Percentiles rank a stretch among this genome's conserved stretches.
Evolutionary conservation across 257 asterid species (phyloP).

Genomic region (Lycium ferocissimum): DNA sequence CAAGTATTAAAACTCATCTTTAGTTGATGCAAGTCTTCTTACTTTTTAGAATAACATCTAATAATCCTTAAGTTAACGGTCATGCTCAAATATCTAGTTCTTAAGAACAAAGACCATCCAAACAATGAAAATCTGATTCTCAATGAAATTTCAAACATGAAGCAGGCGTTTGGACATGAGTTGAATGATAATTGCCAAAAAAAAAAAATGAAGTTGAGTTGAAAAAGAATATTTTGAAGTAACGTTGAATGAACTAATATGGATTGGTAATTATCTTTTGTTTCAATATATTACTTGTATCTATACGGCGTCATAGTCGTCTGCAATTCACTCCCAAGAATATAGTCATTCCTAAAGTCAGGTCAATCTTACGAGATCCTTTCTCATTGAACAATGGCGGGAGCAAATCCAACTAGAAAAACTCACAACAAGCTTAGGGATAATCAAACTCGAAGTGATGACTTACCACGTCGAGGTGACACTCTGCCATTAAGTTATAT

Average conservation of each 20-base stretch:
- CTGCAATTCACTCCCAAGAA: background rate
- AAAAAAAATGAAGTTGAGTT: too few relatives aligned
- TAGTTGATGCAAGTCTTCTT: background rate
- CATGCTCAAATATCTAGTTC: too few relatives aligned
- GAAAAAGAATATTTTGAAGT: background rate
- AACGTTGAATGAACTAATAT: background rate
- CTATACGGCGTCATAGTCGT: background rate
- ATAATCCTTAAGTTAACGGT: background rate
- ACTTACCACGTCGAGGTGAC: background rate
- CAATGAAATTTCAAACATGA: background rate
- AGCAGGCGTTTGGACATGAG: background rate
- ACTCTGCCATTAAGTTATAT: background rate
- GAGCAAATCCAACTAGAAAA: background rate
- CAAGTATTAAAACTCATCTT: background rate
- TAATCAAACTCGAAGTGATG: background rate
- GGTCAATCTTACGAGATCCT: background rate
- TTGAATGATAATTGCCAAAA: background rate
- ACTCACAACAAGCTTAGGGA: too few relatives aligned
- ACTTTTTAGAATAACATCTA: background rate
- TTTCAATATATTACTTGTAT: too few relatives aligned
- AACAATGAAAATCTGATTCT: too few relatives aligned
- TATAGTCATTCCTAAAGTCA: background rate
- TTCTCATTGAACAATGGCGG: background rate
- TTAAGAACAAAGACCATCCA: background rate
- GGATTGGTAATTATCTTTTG: too few relatives aligned